Conservation (phyloP, 352 stramenopile genomes). For the Globisporangium okanoganense region DNA sequence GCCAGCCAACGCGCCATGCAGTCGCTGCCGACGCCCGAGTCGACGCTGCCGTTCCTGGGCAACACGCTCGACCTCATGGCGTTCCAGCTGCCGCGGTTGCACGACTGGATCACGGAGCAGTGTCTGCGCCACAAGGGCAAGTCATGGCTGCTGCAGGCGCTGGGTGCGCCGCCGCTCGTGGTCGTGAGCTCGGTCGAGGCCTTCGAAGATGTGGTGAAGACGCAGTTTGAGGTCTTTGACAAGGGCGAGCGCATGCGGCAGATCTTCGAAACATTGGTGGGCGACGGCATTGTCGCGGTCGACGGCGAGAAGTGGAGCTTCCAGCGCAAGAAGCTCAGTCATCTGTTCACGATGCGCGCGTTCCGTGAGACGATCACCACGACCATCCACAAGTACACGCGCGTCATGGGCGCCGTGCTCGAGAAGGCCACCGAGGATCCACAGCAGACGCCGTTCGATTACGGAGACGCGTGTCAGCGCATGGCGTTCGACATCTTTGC, state of each 20-base stretch:
- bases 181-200: conserved; percentile 18
- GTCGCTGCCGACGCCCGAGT: conserved; percentile 8
- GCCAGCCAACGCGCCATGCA: conserved; percentile 6
- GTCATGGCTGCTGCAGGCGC: conserved; percentile 21
- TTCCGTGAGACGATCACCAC: conserved; percentile 24
- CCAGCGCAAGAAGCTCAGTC: conserved; percentile 27
- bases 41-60: conserved; percentile 19
- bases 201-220: conserved; percentile 33
- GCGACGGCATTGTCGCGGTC: conserved; percentile 20
- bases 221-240: conserved; percentile 31
- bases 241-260: conserved; percentile 26
- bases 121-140: not conserved
- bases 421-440: not conserved
- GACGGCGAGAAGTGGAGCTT: conserved; percentile 30
- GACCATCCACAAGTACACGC: conserved; percentile 35
- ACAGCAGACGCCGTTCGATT: conserved; percentile 1
- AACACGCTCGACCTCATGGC: conserved; percentile 20
- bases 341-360: conserved; percentile 29
- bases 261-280: conserved; percentile 20
- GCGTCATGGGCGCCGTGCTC: conserved; percentile 24
- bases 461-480: conserved; percentile 32
- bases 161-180: conserved; percentile 19
- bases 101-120: conserved; percentile 18
- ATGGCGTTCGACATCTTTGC: conserved; percentile 60
- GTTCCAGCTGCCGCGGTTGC: conserved; percentile 3